phyloP scores from a whole-genome alignment of 2,329 filamentous ascomycete species.

The Hypoxylon sp. region DNA sequence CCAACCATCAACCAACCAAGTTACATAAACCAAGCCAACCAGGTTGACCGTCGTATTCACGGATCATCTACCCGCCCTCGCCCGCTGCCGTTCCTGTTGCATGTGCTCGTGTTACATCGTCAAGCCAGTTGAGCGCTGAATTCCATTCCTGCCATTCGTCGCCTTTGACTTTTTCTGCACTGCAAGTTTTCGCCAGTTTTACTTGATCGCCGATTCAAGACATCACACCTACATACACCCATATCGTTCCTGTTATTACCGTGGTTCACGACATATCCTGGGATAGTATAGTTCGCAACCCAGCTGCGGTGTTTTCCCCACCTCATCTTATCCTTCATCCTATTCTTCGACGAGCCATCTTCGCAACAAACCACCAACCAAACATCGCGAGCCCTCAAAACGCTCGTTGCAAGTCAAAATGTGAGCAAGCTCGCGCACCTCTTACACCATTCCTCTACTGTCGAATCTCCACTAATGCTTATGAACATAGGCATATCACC shows the following conservation, averaged over 20 bases:
- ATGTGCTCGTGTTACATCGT: conserved; percentile 37
- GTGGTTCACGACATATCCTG: conserved; percentile 16
- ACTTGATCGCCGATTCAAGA: conserved; percentile 30
- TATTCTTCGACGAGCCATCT: conserved; percentile 9
- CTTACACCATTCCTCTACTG: neutral
- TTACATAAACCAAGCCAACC: too few species aligned
- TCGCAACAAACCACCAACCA: conserved; percentile 18
- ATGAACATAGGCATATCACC: conserved; percentile 72
- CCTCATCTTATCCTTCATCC: conserved; percentile 8
- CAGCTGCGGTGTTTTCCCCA: conserved; percentile 14
- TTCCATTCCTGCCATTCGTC: conserved; percentile 26
- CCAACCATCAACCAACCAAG: conserved; percentile 20
- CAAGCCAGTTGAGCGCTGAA: conserved; percentile 22
- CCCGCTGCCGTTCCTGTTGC: conserved; percentile 29
- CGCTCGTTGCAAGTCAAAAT: conserved; percentile 21
- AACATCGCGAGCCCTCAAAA: conserved; percentile 3
- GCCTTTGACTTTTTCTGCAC: conserved; percentile 29
- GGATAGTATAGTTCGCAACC: too few species aligned
- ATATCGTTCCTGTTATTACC: conserved; percentile 13
- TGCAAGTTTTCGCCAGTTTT: conserved; percentile 28
- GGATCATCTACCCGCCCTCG: conserved; percentile 31
- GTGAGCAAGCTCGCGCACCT: conserved; percentile 23
- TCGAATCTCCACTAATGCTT: conserved; percentile 10
- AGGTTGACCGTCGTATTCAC: conserved; percentile 23
- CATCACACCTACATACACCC: conserved; percentile 5